These are phyloP conservation scores for Coemansia sp. DNA, from an alignment of 192 early-diverging fungal genomes.

Conservation along the genomic window DNA sequence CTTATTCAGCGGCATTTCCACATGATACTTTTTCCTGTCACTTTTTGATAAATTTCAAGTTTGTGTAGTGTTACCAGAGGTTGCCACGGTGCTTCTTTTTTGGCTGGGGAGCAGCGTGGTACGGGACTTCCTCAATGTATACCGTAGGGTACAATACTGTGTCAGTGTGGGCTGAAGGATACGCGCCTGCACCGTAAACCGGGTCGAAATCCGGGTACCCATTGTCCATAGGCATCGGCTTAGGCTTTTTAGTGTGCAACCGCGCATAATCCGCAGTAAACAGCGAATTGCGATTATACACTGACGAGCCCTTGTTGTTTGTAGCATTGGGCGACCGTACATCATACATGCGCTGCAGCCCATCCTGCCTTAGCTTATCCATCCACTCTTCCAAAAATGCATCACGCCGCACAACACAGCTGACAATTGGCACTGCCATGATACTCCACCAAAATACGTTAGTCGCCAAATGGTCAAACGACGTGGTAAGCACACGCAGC, in stretches of 20 bases:
- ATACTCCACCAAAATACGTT: conserved; percentile 40
- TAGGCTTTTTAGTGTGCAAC: neutral
- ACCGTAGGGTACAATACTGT: neutral
- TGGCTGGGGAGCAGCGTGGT: neutral
- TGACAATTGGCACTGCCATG: conserved; percentile 33
- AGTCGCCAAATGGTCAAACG: conserved; percentile 31
- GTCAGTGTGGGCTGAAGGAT: neutral
- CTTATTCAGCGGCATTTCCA: too few species aligned
- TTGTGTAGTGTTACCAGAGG: neutral
- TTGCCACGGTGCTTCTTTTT: neutral
- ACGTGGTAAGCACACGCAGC: conserved; percentile 28
- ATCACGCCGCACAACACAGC: conserved; percentile 22
- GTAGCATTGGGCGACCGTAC: conserved; percentile 3
- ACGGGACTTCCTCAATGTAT: neutral
- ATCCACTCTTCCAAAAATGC: conserved; percentile 25
- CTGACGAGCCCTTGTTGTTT: neutral
- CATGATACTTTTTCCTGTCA: too few species aligned
- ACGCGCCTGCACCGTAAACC: neutral
- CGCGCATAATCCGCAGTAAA: neutral
- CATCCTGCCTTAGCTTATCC: conserved; percentile 23
- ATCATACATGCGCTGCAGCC: conserved; percentile 31
- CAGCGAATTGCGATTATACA: neutral
- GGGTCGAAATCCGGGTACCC: conserved; percentile 4
- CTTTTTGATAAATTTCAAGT: too few species aligned
- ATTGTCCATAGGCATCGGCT: neutral